Base-by-base conservation (phyloP, 257 asterid genomes). In the Ligustrum vulgare region DNA sequence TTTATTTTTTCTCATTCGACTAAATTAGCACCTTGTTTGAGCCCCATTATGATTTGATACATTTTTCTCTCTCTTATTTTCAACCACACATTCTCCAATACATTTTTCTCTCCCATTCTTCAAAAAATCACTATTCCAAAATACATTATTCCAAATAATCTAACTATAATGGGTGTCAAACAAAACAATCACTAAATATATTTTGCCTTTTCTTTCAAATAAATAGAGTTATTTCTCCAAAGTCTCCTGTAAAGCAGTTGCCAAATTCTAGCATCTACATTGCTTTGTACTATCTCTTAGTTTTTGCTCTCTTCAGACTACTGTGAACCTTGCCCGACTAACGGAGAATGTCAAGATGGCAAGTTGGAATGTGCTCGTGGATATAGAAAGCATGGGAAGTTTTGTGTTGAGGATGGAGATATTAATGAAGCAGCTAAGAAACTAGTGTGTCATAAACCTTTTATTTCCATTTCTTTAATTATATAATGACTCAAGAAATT, bases 331-430 rank as follows among this genome's bases (percentile, higher is more conserved):
- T 94, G 98, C 79, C 97, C 98, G 10, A 51, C 79, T 58, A 79
- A 92, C 83, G 98, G 97, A 77, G 81, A 84, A 45, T 94, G 98
- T 82, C 34, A 77, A 69, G 92, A 88, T 74, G 98, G 97, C 71
- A 86, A 87, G 83, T 75, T 92, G 82, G 90, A 87, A 68, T 94
- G 98, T 82, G 86, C 60, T 72, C 74, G 69, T 62, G 97, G 97
- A 78, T 90, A 88, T 73, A 82, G 76, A 78, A 86, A 77, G 79
- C 89, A 73, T n/a, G 94, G 96, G 67, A 91, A 79, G 70, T 74
- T 82, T 31, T 94, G 98, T 62, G 71, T 92, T 60, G 97, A 90
- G 85, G 96, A 92, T 60, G 90, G 90, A 79, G 90, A 84, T 78
- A 74, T 92, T 54, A 86, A 64, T 73, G 87, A 82, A 82, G 89